A percentile compares a stretch with the other conserved stretches of the same genome.
phyloP scores from a whole-genome alignment of 2,329 filamentous ascomycete genomes.

The Colletotrichum tabaci region DNA sequence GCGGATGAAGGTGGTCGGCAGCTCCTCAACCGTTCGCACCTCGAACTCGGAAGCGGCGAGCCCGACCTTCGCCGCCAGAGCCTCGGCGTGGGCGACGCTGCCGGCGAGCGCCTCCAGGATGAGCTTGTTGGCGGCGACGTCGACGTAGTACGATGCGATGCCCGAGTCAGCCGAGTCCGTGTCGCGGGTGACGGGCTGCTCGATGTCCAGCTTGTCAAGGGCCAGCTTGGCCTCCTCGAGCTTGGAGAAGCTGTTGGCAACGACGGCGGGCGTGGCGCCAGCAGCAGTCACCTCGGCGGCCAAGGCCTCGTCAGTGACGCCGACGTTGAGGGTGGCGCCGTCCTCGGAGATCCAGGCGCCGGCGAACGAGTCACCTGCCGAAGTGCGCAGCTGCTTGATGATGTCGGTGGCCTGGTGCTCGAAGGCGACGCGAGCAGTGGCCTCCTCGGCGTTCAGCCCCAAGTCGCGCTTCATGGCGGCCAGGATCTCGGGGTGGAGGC shows the following conservation, averaged over 20 bases:
- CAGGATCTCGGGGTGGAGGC: constrained; percentile 57
- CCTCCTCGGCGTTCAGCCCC: constrained; percentile 55
- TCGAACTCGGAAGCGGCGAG: constrained; percentile 55
- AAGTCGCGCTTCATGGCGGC: constrained; percentile 61
- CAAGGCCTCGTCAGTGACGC: constrained; percentile 54
- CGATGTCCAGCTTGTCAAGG: constrained; percentile 59
- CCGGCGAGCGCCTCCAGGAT: constrained; percentile 54
- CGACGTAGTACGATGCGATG: constrained; percentile 57
- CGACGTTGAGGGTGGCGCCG: constrained; percentile 53
- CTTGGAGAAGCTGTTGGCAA: constrained; percentile 55
- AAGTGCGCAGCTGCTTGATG: constrained; percentile 53
- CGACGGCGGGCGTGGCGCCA: constrained; percentile 52
- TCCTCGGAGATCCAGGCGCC: constrained; percentile 57
- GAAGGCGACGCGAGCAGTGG: constrained; percentile 55
- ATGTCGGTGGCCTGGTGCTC: constrained; percentile 54
- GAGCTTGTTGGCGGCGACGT: constrained; percentile 58
- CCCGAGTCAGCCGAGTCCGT: constrained; percentile 47
- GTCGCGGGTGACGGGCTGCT: constrained; percentile 46
- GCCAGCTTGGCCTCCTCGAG: constrained; percentile 58
- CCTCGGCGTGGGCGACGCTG: constrained; percentile 53
- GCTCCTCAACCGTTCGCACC: constrained; percentile 50
- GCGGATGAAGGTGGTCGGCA: constrained; percentile 53
- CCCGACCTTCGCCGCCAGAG: constrained; percentile 55
- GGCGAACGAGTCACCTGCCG: constrained; percentile 53
- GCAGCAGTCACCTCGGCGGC: constrained; percentile 53